These are phyloP conservation scores for Colletotrichum musae DNA, from an alignment of 2,329 filamentous ascomycete species.

Conservation along the genomic window DNA sequence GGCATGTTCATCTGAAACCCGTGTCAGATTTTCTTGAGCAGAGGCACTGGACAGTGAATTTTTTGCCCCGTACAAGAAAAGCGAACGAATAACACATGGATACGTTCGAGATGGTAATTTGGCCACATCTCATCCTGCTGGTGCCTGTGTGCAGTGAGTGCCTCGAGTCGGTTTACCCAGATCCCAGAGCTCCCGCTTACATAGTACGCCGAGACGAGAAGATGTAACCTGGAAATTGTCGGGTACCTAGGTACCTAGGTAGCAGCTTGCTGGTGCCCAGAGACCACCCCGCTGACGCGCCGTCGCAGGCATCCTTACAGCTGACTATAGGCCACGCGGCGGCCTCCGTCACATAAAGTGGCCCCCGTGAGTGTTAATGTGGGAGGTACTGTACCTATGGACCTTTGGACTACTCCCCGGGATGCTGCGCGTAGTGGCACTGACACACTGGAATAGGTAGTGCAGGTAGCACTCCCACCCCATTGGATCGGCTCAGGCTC, in stretches of 20 bases:
- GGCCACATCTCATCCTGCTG: no score
- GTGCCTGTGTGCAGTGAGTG: no score
- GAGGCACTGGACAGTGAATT: no score
- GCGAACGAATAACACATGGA: no score
- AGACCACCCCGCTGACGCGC: conserved; percentile 12
- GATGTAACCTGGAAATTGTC: no score
- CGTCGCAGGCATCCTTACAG: conserved; percentile 22
- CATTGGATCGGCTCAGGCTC: conserved; percentile 25
- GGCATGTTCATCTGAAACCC: no score
- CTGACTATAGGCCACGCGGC: conserved; percentile 39
- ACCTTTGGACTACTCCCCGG: conserved; percentile 3
- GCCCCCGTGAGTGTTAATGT: conserved; percentile 6
- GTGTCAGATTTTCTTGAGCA: no score
- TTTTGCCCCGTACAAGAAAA: no score
- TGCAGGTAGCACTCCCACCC: conserved; percentile 16
- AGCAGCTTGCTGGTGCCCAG: neutral
- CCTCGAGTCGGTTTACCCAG: no score
- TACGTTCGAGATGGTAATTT: no score
- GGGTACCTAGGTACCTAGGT: no score
- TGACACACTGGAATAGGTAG: conserved; percentile 10
- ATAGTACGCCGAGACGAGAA: neutral
- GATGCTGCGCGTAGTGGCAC: conserved; percentile 9
- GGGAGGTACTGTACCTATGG: neutral
- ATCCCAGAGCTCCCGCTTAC: neutral
- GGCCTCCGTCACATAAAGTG: conserved; percentile 33